These are phyloP conservation scores for Raffaelea albimanens DNA, from an alignment of 2,329 filamentous ascomycete species.

Conservation along the genomic window DNA sequence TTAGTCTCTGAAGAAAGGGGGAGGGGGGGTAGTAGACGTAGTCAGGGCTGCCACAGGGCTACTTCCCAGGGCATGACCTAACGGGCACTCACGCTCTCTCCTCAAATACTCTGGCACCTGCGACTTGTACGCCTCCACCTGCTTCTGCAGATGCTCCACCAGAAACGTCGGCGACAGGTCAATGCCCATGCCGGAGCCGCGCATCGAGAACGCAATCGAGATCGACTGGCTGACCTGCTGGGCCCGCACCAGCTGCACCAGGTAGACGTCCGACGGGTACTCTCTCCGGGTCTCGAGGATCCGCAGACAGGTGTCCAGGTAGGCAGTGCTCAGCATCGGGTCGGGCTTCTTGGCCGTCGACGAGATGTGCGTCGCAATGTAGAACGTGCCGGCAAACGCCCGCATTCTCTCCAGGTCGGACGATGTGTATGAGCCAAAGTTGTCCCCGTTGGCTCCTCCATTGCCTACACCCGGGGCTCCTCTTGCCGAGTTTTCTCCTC, in stretches of 20 bases:
- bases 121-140: slow-evolving; percentile 23
- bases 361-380: slow-evolving; percentile 31
- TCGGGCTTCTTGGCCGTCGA: slow-evolving; percentile 34
- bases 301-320: slow-evolving; percentile 32
- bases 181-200: slow-evolving; percentile 20
- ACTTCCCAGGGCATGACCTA: no score
- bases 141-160: slow-evolving; percentile 33
- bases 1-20: not conserved
- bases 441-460: not conserved
- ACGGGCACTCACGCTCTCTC: slow-evolving; percentile 3
- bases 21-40: not conserved
- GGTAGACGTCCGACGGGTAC: slow-evolving; percentile 31
- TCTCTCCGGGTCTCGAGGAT: slow-evolving; percentile 32
- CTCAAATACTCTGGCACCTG: slow-evolving; percentile 4
- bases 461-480: no score
- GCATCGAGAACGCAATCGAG: slow-evolving; percentile 26
- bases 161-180: slow-evolving; percentile 29
- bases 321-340: slow-evolving; percentile 35
- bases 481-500: not conserved
- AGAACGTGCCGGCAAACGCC: slow-evolving; percentile 39
- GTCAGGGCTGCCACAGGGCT: no score
- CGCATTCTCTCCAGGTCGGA: slow-evolving; percentile 29
- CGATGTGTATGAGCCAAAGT: no score
- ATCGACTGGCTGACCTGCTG: slow-evolving; percentile 41
- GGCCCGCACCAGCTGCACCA: slow-evolving; percentile 35